A percentile compares a stretch with the other conserved stretches of the same genome.
phyloP scores from a whole-genome alignment of 306 rosid genomes.

The Aeschynomene evenia region DNA sequence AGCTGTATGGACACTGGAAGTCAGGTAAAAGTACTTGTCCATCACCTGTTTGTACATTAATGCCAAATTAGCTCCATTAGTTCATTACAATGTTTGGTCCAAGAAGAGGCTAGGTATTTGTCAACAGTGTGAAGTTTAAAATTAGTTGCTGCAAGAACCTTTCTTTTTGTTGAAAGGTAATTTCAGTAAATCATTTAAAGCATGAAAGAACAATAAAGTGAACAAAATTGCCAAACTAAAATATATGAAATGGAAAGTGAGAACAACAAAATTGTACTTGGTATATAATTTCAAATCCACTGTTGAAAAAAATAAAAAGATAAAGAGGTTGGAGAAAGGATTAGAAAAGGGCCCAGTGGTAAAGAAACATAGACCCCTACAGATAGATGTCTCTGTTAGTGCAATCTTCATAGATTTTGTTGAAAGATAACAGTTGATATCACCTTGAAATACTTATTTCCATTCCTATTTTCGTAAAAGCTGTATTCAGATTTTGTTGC shows the following conservation, averaged over 20 bases:
- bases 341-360: background rate
- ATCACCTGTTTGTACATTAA: constrained; percentile 6
- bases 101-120: background rate
- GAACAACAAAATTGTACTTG: background rate
- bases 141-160: constrained; percentile 3
- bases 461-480: background rate
- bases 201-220: background rate
- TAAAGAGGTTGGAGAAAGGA: background rate
- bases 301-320: background rate
- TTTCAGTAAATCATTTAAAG: constrained; percentile 9
- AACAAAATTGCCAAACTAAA: constrained; percentile 17
- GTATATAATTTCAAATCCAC: background rate
- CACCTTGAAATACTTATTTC: background rate
- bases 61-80: constrained; percentile 11
- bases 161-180: constrained; percentile 26
- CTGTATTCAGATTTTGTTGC: constrained; percentile 19
- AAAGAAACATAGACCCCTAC: background rate
- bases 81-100: background rate
- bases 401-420: background rate
- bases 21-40: constrained; percentile 60
- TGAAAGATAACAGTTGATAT: background rate
- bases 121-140: constrained; percentile 2
- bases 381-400: background rate
- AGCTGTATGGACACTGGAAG: constrained; percentile 99
- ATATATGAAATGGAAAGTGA: constrained; percentile 15